Conservation (phyloP, 75 land plant species). For the Sequoia sempervirens region DNA sequence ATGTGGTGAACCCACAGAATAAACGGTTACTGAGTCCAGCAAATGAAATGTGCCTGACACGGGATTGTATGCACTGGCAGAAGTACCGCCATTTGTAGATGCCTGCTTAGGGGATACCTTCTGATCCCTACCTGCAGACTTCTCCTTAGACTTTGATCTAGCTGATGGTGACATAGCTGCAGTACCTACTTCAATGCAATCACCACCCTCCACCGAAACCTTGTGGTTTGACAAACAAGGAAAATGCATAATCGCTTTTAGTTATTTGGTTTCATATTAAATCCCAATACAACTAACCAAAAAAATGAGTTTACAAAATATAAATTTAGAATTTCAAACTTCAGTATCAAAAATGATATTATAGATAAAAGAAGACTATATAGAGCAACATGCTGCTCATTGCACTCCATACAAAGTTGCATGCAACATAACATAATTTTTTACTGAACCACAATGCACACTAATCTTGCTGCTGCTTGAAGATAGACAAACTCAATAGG, state of each 20-base stretch:
- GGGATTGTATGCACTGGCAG: slow-evolving; percentile 73
- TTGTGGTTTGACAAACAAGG: slow-evolving; percentile 1
- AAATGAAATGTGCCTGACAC: slow-evolving; percentile 67
- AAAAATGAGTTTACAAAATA: neutral
- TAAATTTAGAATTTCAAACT: neutral
- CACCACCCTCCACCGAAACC: neutral
- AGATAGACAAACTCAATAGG: neutral
- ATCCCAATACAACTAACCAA: neutral
- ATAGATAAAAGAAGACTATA: neutral
- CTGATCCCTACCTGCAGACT: slow-evolving; percentile 32
- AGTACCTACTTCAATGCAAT: neutral
- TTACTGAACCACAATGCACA: neutral
- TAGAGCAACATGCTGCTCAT: neutral
- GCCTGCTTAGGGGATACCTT: slow-evolving; percentile 42
- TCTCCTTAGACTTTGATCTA: slow-evolving; percentile 51
- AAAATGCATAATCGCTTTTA: slow-evolving; percentile 1
- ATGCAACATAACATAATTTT: neutral
- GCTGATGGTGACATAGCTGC: slow-evolving; percentile 67
- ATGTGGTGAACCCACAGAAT: slow-evolving; percentile 17
- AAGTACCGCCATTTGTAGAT: slow-evolving; percentile 21
- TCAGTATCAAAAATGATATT: neutral
- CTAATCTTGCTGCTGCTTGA: neutral
- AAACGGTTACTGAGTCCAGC: slow-evolving; percentile 37
- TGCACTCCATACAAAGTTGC: neutral
- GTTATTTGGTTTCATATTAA: neutral